Percentiles rank a stretch among this genome's conserved stretches.
phyloP scores from a whole-genome alignment of 768 basidiomycete species.

The Strobilomyces confusus region DNA sequence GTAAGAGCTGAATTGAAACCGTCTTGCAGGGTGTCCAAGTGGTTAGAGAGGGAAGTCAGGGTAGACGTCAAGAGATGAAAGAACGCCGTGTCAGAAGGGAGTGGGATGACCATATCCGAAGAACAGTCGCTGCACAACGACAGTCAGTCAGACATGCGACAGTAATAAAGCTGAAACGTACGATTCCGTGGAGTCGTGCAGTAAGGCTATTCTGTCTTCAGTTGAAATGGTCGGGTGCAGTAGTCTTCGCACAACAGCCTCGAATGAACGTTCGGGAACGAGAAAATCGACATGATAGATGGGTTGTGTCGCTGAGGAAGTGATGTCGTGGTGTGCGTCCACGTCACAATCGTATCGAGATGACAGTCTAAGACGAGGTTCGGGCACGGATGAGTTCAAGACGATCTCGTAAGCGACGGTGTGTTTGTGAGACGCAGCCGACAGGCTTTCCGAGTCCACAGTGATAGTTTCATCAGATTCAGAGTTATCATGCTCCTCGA shows the following conservation, averaged over 20 bases:
- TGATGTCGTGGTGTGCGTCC: neutral
- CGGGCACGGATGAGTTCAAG: constrained; percentile 42
- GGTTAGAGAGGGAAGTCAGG: constrained; percentile 49
- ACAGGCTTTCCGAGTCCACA: neutral
- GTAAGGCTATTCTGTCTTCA: neutral
- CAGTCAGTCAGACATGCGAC: neutral
- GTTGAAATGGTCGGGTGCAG: neutral
- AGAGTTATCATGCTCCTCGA: constrained; percentile 2
- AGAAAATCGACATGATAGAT: constrained; percentile 11
- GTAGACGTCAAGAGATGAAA: constrained; percentile 66
- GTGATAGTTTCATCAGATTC: neutral
- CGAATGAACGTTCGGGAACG: constrained; percentile 10
- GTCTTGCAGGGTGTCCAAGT: constrained; percentile 49
- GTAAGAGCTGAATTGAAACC: constrained; percentile 47
- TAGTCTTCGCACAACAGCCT: constrained; percentile 5
- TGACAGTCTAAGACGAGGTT: constrained; percentile 56
- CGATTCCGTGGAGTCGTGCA: neutral
- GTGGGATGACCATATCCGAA: constrained; percentile 68
- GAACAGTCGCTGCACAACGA: neutral
- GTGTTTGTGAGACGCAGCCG: constrained; percentile 3
- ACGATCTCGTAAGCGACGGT: constrained; percentile 56
- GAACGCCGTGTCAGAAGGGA: constrained; percentile 78
- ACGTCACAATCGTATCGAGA: constrained; percentile 23
- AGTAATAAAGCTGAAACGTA: constrained; percentile 1
- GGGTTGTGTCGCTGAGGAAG: neutral